These are phyloP conservation scores for Leishmania braziliensis DNA, from an alignment of 208 protist genomes.

Conservation along the genomic window DNA sequence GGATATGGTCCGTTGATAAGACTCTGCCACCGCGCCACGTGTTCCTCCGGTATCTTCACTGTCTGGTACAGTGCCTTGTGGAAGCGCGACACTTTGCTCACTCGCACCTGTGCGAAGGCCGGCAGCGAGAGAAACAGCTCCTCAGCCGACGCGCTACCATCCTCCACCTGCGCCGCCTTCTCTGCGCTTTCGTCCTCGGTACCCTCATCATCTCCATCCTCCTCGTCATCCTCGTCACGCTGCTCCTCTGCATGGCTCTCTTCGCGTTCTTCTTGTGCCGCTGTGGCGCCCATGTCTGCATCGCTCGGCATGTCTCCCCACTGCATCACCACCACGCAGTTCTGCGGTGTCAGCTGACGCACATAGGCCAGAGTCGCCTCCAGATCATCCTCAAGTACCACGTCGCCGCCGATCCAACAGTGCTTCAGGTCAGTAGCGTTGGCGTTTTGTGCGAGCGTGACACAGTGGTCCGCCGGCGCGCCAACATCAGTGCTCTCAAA, in stretches of 20 bases:
- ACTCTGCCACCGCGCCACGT: conserved; percentile 44
- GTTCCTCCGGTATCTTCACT: conserved; percentile 41
- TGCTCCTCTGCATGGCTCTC: not conserved
- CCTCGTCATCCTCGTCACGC: conserved; percentile 3
- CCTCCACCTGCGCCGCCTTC: conserved; percentile 7
- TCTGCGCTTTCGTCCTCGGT: not conserved
- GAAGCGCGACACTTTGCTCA: conserved; percentile 42
- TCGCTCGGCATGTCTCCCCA: conserved; percentile 63
- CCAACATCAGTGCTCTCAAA: conserved; percentile 64
- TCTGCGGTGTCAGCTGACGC: conserved; percentile 60
- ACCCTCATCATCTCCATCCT: not conserved
- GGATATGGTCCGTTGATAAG: conserved; percentile 27
- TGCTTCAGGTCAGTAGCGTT: conserved; percentile 50
- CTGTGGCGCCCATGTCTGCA: not conserved
- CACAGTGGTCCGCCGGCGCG: conserved; percentile 43
- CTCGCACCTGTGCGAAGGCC: conserved; percentile 46
- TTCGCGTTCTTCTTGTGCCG: not conserved
- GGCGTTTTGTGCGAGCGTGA: conserved; percentile 41
- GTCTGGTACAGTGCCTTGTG: conserved; percentile 31
- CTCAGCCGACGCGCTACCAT: conserved; percentile 1
- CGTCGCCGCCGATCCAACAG: conserved; percentile 41
- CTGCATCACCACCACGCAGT: conserved; percentile 46
- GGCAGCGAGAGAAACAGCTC: conserved; percentile 59
- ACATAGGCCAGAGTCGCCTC: conserved; percentile 41
- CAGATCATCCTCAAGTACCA: conserved; percentile 66